These are phyloP conservation scores for Thielaviopsis populi DNA, from an alignment of 2,329 filamentous ascomycete species.

Conservation along the genomic window DNA sequence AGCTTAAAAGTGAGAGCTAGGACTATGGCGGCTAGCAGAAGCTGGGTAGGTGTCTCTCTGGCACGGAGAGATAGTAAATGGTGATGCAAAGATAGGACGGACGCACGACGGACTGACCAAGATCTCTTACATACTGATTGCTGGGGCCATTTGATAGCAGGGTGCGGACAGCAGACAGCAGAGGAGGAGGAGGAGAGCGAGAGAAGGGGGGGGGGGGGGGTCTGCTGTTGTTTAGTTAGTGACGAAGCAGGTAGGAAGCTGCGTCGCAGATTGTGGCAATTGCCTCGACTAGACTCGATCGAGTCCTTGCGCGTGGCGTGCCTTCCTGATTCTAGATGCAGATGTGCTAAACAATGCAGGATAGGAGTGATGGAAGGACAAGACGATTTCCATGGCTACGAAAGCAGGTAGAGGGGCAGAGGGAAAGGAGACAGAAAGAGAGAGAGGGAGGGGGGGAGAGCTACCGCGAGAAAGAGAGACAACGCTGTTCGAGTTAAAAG, in stretches of 20 bases:
- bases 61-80: neutral
- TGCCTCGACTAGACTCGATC: neutral
- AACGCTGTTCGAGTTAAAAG: too few relatives aligned
- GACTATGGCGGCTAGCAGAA: neutral
- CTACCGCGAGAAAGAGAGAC: too few relatives aligned
- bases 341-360: neutral
- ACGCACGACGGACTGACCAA: neutral
- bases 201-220: neutral
- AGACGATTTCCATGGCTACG: neutral
- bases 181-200: neutral
- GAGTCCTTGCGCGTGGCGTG: neutral
- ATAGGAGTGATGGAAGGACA: neutral
- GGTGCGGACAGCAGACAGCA: neutral
- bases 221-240: neutral
- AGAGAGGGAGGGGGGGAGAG: neutral
- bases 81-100: neutral
- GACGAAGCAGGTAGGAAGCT: neutral
- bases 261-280: neutral
- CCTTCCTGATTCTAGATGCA: neutral
- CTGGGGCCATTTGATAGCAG: neutral
- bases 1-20: conserved; percentile 3
- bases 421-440: neutral
- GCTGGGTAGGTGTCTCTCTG: neutral
- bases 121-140: conserved; percentile 6
- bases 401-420: neutral